Evolutionary conservation across 2,329 filamentous ascomycete species (phyloP).

Genomic region (Purpureocillium lavendulum): DNA sequence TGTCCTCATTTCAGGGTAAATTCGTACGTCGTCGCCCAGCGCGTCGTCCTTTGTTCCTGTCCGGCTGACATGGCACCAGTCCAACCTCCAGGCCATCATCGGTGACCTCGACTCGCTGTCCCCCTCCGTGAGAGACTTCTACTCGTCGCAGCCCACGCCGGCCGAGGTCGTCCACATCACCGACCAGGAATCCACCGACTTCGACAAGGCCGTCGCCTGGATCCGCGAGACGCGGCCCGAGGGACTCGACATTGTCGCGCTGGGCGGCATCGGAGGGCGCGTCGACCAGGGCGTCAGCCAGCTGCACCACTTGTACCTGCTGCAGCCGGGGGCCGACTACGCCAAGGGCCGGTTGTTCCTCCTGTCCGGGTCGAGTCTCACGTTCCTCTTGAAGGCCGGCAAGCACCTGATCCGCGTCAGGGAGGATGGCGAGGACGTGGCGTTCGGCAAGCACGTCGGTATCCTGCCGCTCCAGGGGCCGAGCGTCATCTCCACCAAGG

Average conservation of each 20-base stretch:
- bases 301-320: slow-evolving; percentile 72
- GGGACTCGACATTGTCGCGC: slow-evolving; percentile 59
- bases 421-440: slow-evolving; percentile 31
- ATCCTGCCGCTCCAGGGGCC: slow-evolving; percentile 78
- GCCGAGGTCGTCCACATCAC: slow-evolving; percentile 58
- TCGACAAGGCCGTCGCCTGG: slow-evolving; percentile 69
- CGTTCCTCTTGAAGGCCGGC: slow-evolving; percentile 68
- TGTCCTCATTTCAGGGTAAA: slow-evolving; percentile 32
- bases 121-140: slow-evolving; percentile 55
- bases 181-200: slow-evolving; percentile 89
- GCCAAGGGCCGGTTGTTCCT: slow-evolving; percentile 60
- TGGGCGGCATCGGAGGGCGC: slow-evolving; percentile 81
- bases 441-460: slow-evolving; percentile 73
- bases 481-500: slow-evolving; percentile 67
- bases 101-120: slow-evolving; percentile 85
- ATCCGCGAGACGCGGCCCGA: slow-evolving; percentile 32
- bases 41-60: too few relatives aligned
- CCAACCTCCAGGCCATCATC: slow-evolving; percentile 64
- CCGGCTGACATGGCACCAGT: slow-evolving; percentile 20
- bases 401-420: slow-evolving; percentile 61
- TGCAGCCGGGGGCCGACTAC: slow-evolving; percentile 43
- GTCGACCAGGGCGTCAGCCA: slow-evolving; percentile 90
- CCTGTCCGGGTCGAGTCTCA: slow-evolving; percentile 71
- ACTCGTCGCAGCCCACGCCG: slow-evolving; percentile 40
- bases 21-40: slow-evolving; percentile 24